Percentiles rank a stretch among this genome's conserved stretches.
Evolutionary conservation across 768 basidiomycete genomes (phyloP).

Genomic region (Termitomyces titanicus): DNA sequence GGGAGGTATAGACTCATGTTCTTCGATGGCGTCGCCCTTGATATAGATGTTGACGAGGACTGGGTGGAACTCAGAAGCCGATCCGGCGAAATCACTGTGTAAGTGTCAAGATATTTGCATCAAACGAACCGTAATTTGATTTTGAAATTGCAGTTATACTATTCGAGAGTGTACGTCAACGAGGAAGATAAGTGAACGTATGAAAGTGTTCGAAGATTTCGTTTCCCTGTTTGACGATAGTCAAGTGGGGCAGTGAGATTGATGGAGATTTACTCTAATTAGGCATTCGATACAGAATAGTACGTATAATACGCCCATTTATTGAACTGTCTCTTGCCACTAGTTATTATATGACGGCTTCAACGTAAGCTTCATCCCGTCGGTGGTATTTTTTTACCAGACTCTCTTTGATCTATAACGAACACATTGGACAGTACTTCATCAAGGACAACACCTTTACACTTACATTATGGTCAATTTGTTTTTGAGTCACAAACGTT

Average conservation of each 20-base stretch:
- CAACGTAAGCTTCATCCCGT: slow-evolving; percentile 20
- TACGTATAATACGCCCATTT: neutral
- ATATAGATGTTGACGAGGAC: slow-evolving; percentile 42
- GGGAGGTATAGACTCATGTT: slow-evolving; percentile 43
- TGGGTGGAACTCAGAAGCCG: slow-evolving; percentile 30
- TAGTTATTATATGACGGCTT: slow-evolving; percentile 1
- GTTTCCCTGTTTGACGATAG: slow-evolving; percentile 36
- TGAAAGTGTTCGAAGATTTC: slow-evolving; percentile 39
- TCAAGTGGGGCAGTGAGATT: neutral
- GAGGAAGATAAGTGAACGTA: slow-evolving; percentile 32
- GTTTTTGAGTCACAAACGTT: too few relatives aligned
- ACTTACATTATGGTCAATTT: neutral
- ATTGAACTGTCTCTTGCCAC: neutral
- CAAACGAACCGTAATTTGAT: neutral
- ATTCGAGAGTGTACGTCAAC: slow-evolving; percentile 30
- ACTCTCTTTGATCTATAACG: slow-evolving; percentile 30
- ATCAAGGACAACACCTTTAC: slow-evolving; percentile 26
- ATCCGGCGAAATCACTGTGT: slow-evolving; percentile 27
- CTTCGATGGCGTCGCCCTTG: slow-evolving; percentile 34
- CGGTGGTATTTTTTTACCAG: slow-evolving; percentile 18
- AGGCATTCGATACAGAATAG: neutral
- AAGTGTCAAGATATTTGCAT: slow-evolving; percentile 5
- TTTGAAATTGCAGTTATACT: slow-evolving; percentile 22
- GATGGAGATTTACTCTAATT: neutral
- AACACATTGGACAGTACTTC: slow-evolving; percentile 27